phyloP scores from a whole-genome alignment of 176 grass and related monocot genomes.

The Oropetium thomaeum region DNA sequence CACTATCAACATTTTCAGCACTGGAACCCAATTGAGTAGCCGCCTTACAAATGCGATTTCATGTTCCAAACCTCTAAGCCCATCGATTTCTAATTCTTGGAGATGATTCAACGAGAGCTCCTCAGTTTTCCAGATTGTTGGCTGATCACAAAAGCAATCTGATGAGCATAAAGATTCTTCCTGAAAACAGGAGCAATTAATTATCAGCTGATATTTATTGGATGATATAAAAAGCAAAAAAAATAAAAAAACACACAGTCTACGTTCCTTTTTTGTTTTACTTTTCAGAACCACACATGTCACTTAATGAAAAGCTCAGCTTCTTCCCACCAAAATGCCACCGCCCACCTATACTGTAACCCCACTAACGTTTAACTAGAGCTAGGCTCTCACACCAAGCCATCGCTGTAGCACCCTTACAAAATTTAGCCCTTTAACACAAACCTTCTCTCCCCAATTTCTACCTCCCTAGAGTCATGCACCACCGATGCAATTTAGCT shows the following conservation, averaged over 20 bases:
- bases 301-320: neutral
- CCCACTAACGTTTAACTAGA: neutral
- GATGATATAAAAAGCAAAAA: neutral
- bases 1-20: neutral
- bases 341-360: neutral
- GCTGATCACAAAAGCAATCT: neutral
- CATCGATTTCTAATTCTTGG: neutral
- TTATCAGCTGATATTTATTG: neutral
- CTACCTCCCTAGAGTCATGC: neutral
- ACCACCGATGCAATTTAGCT: neutral
- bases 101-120: neutral
- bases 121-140: neutral
- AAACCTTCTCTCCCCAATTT: neutral
- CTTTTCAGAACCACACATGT: neutral
- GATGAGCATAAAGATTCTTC: neutral
- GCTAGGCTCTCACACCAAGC: neutral
- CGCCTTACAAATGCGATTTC: neutral
- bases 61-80: neutral
- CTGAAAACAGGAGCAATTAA: neutral
- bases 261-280: neutral
- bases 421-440: neutral
- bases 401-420: neutral
- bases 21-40: neutral
- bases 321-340: neutral
- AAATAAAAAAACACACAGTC: no score